Conservation (phyloP, 2,329 filamentous ascomycete genomes). For the Ophiocordyceps australis region DNA sequence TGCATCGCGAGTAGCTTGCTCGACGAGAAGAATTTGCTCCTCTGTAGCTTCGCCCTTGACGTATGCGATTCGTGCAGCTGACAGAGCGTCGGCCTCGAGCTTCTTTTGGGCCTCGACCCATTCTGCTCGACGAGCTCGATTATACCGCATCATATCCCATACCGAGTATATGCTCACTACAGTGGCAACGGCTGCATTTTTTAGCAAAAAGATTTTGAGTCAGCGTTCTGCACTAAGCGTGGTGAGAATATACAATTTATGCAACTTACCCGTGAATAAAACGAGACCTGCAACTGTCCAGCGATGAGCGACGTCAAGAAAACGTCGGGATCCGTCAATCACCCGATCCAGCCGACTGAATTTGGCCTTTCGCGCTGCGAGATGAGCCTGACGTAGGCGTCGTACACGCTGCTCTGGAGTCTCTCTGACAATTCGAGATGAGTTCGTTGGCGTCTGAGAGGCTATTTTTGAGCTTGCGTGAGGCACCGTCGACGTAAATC, state of each 20-base stretch:
- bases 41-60: slow-evolving; percentile 37
- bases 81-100: slow-evolving; percentile 34
- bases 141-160: slow-evolving; percentile 42
- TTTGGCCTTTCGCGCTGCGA: slow-evolving; percentile 43
- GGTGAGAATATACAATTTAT: no score
- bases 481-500: slow-evolving; percentile 35
- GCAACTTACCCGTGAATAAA: slow-evolving; percentile 32
- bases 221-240: no score
- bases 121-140: slow-evolving; percentile 39
- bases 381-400: slow-evolving; percentile 47
- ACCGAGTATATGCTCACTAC: slow-evolving; percentile 40
- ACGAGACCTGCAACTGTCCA: slow-evolving; percentile 35
- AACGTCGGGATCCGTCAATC: slow-evolving; percentile 25
- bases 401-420: slow-evolving; percentile 53
- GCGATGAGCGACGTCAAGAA: slow-evolving; percentile 37
- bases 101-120: slow-evolving; percentile 36
- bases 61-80: slow-evolving; percentile 39
- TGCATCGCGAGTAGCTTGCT: slow-evolving; percentile 33
- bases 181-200: slow-evolving; percentile 30
- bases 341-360: slow-evolving; percentile 32
- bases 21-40: slow-evolving; percentile 36
- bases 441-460: slow-evolving; percentile 10
- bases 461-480: slow-evolving; percentile 49
- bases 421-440: slow-evolving; percentile 23
- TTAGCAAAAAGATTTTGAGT: no score